Conservation (phyloP, 805 yeast genomes). For the Zygosaccharomyces gambellarensis region DNA sequence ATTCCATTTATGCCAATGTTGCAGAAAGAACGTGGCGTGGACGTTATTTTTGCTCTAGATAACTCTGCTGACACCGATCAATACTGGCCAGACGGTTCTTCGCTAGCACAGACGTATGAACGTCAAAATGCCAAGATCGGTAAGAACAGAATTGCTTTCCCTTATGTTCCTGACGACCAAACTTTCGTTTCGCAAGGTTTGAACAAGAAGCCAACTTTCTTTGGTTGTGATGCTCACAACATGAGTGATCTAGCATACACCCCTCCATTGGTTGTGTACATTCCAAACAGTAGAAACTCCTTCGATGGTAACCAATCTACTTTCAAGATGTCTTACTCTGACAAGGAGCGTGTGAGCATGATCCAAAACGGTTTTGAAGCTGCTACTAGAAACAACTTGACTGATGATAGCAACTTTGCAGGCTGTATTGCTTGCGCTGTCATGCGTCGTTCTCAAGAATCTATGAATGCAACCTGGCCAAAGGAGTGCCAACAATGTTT, state of each 20-base stretch:
- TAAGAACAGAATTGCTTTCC: conserved; percentile 56
- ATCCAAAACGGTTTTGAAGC: conserved; percentile 71
- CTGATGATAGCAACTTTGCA: conserved; percentile 64
- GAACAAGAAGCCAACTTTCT: conserved; percentile 68
- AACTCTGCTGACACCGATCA: conserved; percentile 62
- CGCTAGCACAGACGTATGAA: conserved; percentile 51
- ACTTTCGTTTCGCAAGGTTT: conserved; percentile 59
- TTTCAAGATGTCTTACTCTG: conserved; percentile 57
- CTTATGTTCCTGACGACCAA: conserved; percentile 69
- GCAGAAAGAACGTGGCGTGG: conserved; percentile 57
- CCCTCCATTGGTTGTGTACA: conserved; percentile 75
- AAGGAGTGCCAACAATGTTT: conserved; percentile 73
- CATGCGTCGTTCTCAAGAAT: conserved; percentile 71
- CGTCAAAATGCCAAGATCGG: conserved; percentile 53
- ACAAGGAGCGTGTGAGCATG: conserved; percentile 53
- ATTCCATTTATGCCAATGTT: conserved; percentile 59
- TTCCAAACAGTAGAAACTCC: conserved; percentile 67
- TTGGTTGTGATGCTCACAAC: conserved; percentile 72
- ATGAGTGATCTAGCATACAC: conserved; percentile 48
- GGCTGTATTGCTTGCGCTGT: conserved; percentile 82
- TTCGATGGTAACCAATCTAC: conserved; percentile 69
- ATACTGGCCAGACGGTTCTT: conserved; percentile 65
- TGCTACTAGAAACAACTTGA: conserved; percentile 60
- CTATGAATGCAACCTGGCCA: conserved; percentile 53
- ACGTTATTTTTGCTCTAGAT: conserved; percentile 60